Evolutionary conservation across 2,329 filamentous ascomycete species (phyloP), one percentile per base, ranked within the genome.

Genomic region (Periglandula ipomoeae): DNA sequence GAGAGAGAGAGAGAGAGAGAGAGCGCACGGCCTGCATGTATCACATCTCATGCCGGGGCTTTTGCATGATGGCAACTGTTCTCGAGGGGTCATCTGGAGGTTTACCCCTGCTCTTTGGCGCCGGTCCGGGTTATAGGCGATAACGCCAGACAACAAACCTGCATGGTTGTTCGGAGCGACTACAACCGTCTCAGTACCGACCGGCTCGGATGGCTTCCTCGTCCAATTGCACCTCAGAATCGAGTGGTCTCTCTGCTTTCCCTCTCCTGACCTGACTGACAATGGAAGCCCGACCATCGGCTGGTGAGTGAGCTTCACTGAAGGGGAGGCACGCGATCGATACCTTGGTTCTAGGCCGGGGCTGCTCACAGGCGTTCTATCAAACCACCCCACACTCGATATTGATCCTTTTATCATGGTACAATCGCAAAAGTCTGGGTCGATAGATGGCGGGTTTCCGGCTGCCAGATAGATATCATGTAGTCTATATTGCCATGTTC

Each of bases 31-130:
- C 3, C 11, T 13, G 24, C 23, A 26, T 27, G 24, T 27, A 26
- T 39, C 24, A 27, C 26, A 23, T 22, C 24, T 26, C n/a, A n/a
- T 20, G 32, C 44, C 20, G 42, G 24, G 19, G 17, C 38, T 40
- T 13, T 32, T 49, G 42, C 42, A 46, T 41, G 19, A 42, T 27
- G 42, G 19, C 30, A 24, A 35, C 23, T 19, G 20, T 4, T 13
- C 15, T 30, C 34, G 43, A 7, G 26, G 20, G 35, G 47, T 46
- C 37, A 49, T 49, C 43, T 49, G 43, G n/a, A 46, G n/a, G 37
- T 37, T 27, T 11, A 42, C 15, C 47, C 47, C 27, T 43, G 30
- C 20, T 37, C 23, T 37, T 22, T 47, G 42, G 19, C 34, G 44
- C 19, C 13, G 1, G 34, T 5, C 13, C 19, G 23, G 38, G 9